These are phyloP conservation scores for Hibiscus mutabilis DNA, from an alignment of 345 rosid species.

Conservation along the genomic window DNA sequence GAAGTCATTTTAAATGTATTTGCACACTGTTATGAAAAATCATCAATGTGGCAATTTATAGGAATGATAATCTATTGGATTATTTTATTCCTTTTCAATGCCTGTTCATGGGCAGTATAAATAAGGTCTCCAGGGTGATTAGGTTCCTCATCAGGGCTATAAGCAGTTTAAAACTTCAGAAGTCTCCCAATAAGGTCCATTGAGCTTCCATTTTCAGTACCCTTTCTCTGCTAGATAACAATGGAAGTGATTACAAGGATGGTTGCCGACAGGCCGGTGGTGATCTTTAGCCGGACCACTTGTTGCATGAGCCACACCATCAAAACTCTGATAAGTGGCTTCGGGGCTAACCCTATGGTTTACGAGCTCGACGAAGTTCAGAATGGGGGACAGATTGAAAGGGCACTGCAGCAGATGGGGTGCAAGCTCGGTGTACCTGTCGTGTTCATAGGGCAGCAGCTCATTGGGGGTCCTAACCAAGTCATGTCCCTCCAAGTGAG, in stretches of 20 bases:
- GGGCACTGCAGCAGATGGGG: conserved; percentile 50
- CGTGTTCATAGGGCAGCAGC: conserved; percentile 71
- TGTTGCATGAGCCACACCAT: conserved; percentile 72
- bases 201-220: neutral
- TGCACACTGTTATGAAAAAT: neutral
- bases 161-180: neutral
- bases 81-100: conserved; percentile 5
- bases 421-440: conserved; percentile 60
- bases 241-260: conserved; percentile 40
- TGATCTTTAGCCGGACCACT: conserved; percentile 69
- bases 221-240: neutral
- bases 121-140: conserved; percentile 11
- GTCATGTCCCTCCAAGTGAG: conserved; percentile 59
- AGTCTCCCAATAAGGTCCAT: neutral
- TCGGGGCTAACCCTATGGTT: conserved; percentile 63
- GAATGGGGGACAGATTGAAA: conserved; percentile 49
- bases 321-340: conserved; percentile 50
- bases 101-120: conserved; percentile 12
- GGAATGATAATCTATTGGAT: conserved; percentile 10
- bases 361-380: conserved; percentile 63
- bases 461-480: conserved; percentile 70
- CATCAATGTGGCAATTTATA: no score
- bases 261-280: conserved; percentile 65
- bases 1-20: neutral
- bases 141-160: conserved; percentile 12